These are phyloP conservation scores for Diaporthe longicolla DNA, from an alignment of 2,329 filamentous ascomycete genomes.

Conservation along the genomic window DNA sequence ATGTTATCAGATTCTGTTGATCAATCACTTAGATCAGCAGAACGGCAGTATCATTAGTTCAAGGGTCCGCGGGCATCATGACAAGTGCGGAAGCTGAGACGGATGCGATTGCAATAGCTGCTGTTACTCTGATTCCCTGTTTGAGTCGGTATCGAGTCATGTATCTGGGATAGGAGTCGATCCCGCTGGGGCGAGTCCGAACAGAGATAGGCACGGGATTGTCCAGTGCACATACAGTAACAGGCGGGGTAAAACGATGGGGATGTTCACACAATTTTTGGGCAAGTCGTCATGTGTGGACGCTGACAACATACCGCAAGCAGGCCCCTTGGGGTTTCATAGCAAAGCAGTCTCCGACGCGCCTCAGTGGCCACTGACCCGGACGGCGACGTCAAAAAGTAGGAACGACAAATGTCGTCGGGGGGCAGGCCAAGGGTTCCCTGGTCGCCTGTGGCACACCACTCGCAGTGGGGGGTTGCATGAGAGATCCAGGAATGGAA, in stretches of 20 bases:
- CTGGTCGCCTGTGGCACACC: slow-evolving; percentile 18
- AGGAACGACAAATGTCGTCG: slow-evolving; percentile 1
- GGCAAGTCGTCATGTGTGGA: slow-evolving; percentile 5
- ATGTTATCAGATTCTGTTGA: slow-evolving; percentile 6
- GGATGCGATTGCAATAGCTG: slow-evolving; percentile 18
- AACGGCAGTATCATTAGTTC: not conserved
- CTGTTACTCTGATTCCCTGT: not conserved
- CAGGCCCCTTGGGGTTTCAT: slow-evolving; percentile 9
- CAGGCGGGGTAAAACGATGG: slow-evolving; percentile 14
- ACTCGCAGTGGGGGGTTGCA: slow-evolving; percentile 17
- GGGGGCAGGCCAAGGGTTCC: slow-evolving; percentile 15
- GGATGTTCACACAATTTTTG: not conserved
- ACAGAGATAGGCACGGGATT: slow-evolving; percentile 19
- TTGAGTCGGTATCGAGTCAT: slow-evolving; percentile 30
- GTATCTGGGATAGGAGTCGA: slow-evolving; percentile 25
- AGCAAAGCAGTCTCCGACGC: not conserved
- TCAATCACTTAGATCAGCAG: slow-evolving; percentile 2
- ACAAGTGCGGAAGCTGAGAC: slow-evolving; percentile 33
- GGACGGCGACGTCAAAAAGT: slow-evolving; percentile 2
- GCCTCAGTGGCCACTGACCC: slow-evolving; percentile 1
- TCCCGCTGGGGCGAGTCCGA: not conserved
- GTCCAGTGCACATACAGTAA: slow-evolving; percentile 15
- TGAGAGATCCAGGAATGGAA: slow-evolving; percentile 17
- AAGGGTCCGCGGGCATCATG: slow-evolving; percentile 6
- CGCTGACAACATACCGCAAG: slow-evolving; percentile 15